Percentiles rank a stretch among this genome's conserved stretches.
Evolutionary conservation across 192 early-diverging fungal genomes (phyloP).

Genomic region (Backusella tarrabulga): DNA sequence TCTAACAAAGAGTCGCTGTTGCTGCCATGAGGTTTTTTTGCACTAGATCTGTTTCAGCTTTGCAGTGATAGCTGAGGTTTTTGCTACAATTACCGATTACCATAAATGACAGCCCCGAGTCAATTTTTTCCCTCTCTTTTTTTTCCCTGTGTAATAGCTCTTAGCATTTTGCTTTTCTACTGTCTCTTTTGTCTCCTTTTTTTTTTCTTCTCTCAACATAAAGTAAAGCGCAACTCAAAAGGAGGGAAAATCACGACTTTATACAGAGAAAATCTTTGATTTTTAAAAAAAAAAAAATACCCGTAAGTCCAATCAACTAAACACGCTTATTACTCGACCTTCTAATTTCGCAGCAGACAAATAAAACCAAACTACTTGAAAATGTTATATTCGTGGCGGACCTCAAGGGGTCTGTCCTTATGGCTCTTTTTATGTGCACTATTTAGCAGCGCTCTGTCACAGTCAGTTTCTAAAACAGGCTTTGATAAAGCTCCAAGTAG

Average conservation of each 20-base stretch:
- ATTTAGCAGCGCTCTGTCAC: background rate
- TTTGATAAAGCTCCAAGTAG: conserved; percentile 42
- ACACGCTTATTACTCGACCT: background rate
- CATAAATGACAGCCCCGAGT: background rate
- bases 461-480: conserved; percentile 8
- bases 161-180: background rate
- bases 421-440: background rate
- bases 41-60: background rate
- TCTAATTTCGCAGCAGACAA: background rate
- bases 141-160: background rate
- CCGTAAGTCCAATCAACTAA: background rate
- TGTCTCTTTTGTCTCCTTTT: background rate
- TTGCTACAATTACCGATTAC: background rate
- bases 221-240: background rate
- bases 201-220: background rate
- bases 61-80: no score
- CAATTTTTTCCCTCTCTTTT: background rate
- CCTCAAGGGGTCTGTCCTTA: conserved; percentile 12
- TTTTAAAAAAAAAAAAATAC: background rate
- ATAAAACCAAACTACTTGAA: background rate
- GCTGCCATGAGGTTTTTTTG: no score
- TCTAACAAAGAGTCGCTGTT: no score
- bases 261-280: background rate
- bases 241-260: background rate
- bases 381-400: conserved; percentile 13